Conservation (phyloP, 805 yeast genomes). For the Candida namnaoensis region DNA sequence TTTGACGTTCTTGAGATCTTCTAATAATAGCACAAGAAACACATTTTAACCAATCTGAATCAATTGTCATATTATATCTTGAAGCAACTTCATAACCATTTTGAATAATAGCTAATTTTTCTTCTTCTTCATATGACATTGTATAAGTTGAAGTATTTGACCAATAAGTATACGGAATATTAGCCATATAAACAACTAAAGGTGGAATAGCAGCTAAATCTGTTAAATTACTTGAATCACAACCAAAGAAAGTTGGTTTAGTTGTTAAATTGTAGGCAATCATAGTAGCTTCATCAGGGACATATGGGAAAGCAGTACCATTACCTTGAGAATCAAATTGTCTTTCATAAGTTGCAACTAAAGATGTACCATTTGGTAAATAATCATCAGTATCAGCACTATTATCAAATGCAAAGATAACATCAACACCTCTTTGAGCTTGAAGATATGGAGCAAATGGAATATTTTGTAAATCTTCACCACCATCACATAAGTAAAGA, state of each 20-base stretch:
- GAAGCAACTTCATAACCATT: conserved; percentile 73
- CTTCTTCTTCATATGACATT: conserved; percentile 50
- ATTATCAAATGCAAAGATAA: conserved; percentile 59
- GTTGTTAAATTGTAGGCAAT: conserved; percentile 50
- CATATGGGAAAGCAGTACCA: conserved; percentile 67
- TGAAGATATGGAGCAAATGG: conserved; percentile 60
- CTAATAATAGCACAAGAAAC: conserved; percentile 78
- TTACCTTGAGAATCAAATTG: conserved; percentile 46
- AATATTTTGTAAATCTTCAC: conserved; percentile 56
- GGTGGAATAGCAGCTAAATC: conserved; percentile 54
- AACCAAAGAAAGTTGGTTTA: conserved; percentile 77
- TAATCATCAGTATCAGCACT: conserved; percentile 49
- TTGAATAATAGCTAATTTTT: conserved; percentile 48
- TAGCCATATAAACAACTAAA: conserved; percentile 69
- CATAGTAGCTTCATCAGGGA: conserved; percentile 63
- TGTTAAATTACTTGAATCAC: conserved; percentile 59
- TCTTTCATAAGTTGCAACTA: conserved; percentile 47
- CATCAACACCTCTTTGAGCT: conserved; percentile 50
- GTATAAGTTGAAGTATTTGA: conserved; percentile 72
- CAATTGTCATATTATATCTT: conserved; percentile 58
- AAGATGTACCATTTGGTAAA: conserved; percentile 66
- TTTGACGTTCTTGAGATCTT: conserved; percentile 65
- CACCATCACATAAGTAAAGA: conserved; percentile 61
- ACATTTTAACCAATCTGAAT: conserved; percentile 63
- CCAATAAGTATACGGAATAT: conserved; percentile 52